Base-by-base conservation (phyloP, 2,329 filamentous ascomycete species). In the Phyllosticta citriasiana region DNA sequence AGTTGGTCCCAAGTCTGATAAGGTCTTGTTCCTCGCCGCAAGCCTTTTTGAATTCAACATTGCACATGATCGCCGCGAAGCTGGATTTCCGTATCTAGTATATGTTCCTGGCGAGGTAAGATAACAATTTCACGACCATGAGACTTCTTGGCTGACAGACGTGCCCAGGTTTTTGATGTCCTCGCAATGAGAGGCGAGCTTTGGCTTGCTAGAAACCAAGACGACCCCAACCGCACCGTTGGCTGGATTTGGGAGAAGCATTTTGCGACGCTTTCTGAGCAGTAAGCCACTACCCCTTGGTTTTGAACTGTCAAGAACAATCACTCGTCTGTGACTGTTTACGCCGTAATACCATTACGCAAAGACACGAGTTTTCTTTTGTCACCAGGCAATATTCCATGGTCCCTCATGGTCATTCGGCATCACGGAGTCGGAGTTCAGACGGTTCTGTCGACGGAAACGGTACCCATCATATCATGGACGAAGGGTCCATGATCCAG, bases 221-320 rank as follows among this genome's bases (percentile, higher is more conserved):
- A 99, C 70, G 94, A 99, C 73, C 78, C 85, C 1, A 81, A 79
- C 10, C 83, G 88, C 65, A 82, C 86, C 65, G 86, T 97, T 35
- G 94, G 94, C 57, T 99, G 94, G 94, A 96, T 99, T 69, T 99
- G 94, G 94, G 96, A 92, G 69, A 97, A 97, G 74, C 94, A 99
- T 77, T 99, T 99, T 79, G 74, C 74, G 22, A 75, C 75, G 27
- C 59, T 75, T 47, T 71, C 72, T 5, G 73, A 75, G 60, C 72
- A 73, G 53, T 30, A 33, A 47, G 27, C 56, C 19, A 19, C 52
- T n/a, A 16, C 40, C 7, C 40, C 7, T 47, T 47, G 40, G 40
- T 19, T 47, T 47, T n/a, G 40, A 47, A 30, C n/a, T 47, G 40
- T 47, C 40, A 47, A 4, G 19, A 12, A 53, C 52, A 22, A 14